phyloP scores from a whole-genome alignment of 352 stramenopile genomes.

The Pythium rhizo-oryzae region DNA sequence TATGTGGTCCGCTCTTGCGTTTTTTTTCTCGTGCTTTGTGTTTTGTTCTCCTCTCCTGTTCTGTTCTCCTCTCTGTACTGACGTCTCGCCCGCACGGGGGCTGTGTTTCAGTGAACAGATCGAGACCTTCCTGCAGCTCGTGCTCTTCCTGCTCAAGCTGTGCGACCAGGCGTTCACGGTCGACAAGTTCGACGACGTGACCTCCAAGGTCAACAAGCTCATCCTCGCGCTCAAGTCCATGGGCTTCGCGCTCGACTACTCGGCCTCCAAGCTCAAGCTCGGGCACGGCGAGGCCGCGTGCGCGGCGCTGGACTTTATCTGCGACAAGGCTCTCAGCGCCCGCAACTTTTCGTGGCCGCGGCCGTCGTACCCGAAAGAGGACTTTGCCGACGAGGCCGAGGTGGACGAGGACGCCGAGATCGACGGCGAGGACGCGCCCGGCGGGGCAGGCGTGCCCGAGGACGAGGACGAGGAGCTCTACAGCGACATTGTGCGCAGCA shows the following conservation, averaged over 20 bases:
- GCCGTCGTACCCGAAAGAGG: conserved; percentile 77
- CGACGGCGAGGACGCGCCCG: conserved; percentile 35
- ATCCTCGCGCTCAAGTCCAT: conserved; percentile 82
- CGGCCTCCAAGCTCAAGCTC: conserved; percentile 75
- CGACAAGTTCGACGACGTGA: conserved; percentile 90
- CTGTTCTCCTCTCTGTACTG: background rate
- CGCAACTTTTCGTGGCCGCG: conserved; percentile 68
- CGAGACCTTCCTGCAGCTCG: conserved; percentile 77
- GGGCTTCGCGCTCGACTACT: conserved; percentile 83
- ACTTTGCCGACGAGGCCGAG: conserved; percentile 78
- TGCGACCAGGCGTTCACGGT: conserved; percentile 80
- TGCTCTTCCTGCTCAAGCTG: conserved; percentile 75
- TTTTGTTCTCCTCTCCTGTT: background rate
- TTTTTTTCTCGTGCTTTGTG: too few species aligned
- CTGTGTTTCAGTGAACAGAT: conserved; percentile 56
- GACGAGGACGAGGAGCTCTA: conserved; percentile 69
- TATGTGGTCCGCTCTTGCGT: conserved; percentile 22
- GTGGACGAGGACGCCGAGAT: conserved; percentile 64
- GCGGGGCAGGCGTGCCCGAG: conserved; percentile 17
- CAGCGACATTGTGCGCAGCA: conserved; percentile 50
- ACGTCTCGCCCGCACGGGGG: background rate
- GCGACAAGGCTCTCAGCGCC: conserved; percentile 75
- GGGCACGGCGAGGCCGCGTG: conserved; percentile 80
- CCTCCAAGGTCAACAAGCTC: conserved; percentile 88
- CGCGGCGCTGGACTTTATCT: conserved; percentile 76